These are phyloP conservation scores for Exophiala aquamarina DNA, from an alignment of 2,329 filamentous ascomycete species.

Conservation along the genomic window DNA sequence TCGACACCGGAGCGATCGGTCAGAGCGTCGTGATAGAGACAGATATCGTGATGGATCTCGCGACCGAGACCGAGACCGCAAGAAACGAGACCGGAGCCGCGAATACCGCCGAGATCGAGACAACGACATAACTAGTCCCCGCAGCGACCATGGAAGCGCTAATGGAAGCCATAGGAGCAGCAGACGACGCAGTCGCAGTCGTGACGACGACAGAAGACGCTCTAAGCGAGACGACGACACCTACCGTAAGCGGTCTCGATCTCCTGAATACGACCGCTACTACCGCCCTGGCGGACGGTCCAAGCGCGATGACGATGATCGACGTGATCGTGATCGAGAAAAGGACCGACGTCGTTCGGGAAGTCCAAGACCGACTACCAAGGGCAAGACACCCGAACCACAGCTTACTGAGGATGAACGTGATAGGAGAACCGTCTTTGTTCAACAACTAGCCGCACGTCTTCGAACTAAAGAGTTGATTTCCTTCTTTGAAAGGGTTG, in stretches of 20 bases:
- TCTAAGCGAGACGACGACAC: slow-evolving; percentile 64
- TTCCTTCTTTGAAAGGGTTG: slow-evolving; percentile 92
- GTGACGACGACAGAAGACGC: slow-evolving; percentile 72
- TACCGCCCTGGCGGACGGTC: slow-evolving; percentile 52
- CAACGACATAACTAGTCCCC: slow-evolving; percentile 63
- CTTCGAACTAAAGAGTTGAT: slow-evolving; percentile 90
- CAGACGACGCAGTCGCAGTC: slow-evolving; percentile 76
- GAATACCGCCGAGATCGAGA: slow-evolving; percentile 53
- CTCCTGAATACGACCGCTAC: slow-evolving; percentile 62
- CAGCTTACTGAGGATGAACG: slow-evolving; percentile 91
- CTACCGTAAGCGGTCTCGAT: slow-evolving; percentile 72
- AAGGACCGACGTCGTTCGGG: slow-evolving; percentile 47
- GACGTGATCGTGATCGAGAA: slow-evolving; percentile 47
- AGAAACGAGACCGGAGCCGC: slow-evolving; percentile 61
- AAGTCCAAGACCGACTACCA: slow-evolving; percentile 39
- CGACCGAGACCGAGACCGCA: slow-evolving; percentile 57
- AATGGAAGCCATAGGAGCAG: slow-evolving; percentile 68
- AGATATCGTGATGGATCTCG: slow-evolving; percentile 59
- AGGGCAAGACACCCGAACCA: slow-evolving; percentile 58
- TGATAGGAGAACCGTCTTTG: slow-evolving; percentile 94
- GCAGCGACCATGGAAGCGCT: slow-evolving; percentile 71
- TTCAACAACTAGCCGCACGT: slow-evolving; percentile 94
- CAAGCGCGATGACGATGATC: slow-evolving; percentile 49
- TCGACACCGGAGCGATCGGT: slow-evolving; percentile 56
- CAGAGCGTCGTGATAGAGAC: slow-evolving; percentile 57